Evolutionary conservation across 2,329 filamentous ascomycete genomes (phyloP).

Genomic region (Claviceps sp.): DNA sequence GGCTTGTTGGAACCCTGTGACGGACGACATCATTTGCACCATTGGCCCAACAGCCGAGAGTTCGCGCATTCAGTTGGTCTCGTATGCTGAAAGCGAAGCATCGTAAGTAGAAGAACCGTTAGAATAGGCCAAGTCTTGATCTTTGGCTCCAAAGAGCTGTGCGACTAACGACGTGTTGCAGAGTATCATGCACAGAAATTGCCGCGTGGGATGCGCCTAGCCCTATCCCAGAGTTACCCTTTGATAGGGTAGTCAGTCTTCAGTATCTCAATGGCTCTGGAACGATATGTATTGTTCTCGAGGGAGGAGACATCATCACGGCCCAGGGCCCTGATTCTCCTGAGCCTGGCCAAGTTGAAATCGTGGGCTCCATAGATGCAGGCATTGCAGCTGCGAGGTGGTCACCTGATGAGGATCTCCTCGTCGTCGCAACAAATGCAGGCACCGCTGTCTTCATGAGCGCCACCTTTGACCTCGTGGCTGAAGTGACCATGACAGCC

Average conservation of each 20-base stretch:
- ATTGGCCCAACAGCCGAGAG: conserved; percentile 65
- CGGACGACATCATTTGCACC: conserved; percentile 66
- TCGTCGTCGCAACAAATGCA: conserved; percentile 69
- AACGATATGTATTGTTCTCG: conserved; percentile 69
- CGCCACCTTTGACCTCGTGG: conserved; percentile 71
- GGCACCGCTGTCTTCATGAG: conserved; percentile 86
- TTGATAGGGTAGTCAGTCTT: conserved; percentile 64
- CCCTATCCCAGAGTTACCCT: conserved; percentile 59
- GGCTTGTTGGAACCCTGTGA: conserved; percentile 72
- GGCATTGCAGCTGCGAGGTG: conserved; percentile 82
- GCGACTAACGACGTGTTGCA: neutral
- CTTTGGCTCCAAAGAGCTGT: neutral
- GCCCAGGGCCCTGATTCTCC: conserved; percentile 49
- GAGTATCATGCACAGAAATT: conserved; percentile 30
- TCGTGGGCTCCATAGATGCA: conserved; percentile 85
- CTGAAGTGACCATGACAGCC: conserved; percentile 55
- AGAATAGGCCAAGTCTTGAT: neutral
- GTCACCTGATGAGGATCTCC: conserved; percentile 89
- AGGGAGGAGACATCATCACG: conserved; percentile 80
- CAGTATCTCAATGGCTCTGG: conserved; percentile 76
- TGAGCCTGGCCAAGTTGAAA: conserved; percentile 66
- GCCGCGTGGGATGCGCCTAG: conserved; percentile 83
- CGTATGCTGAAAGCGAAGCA: conserved; percentile 32
- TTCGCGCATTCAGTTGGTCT: conserved; percentile 58
- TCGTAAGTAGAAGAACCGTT: conserved; percentile 3